Conservation (phyloP, 306 rosid genomes). For the Cucurbita pepo region DNA sequence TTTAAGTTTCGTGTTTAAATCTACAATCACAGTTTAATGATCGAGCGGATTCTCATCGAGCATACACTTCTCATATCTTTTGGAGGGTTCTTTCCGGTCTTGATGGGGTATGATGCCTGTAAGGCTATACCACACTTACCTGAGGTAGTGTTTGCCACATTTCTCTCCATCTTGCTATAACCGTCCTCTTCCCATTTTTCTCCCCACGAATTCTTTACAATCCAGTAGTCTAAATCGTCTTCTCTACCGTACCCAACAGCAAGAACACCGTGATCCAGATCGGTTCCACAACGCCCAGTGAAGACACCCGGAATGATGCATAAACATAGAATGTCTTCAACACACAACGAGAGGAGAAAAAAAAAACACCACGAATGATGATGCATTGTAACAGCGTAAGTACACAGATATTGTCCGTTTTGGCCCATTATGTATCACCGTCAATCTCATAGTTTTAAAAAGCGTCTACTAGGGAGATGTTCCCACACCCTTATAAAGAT, state of each 20-base stretch:
- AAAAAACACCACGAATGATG: too few species aligned
- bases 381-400: too few species aligned
- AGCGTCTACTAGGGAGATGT: too few species aligned
- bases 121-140: constrained; percentile 88
- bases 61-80: not conserved
- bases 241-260: constrained; percentile 73
- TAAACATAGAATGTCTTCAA: not conserved
- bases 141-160: constrained; percentile 7
- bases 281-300: constrained; percentile 68
- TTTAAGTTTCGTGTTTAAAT: too few species aligned
- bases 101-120: constrained; percentile 63
- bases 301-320: constrained; percentile 49
- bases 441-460: too few species aligned
- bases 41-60: too few species aligned
- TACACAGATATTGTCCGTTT: too few species aligned
- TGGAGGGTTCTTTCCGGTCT: constrained; percentile 69
- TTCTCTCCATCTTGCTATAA: constrained; percentile 57
- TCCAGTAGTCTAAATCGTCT: constrained; percentile 51
- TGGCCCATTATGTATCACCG: too few species aligned
- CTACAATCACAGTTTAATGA: too few species aligned
- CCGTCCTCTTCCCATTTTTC: constrained; percentile 70
- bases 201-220: constrained; percentile 90
- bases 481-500: too few species aligned
- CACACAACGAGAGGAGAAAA: too few species aligned
- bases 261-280: constrained; percentile 67